A percentile compares a stretch with the other conserved stretches of the same genome.
These are phyloP conservation scores for Penicillium atrosanguineum DNA, from an alignment of 495 filamentous ascomycete species.

Conservation along the genomic window DNA sequence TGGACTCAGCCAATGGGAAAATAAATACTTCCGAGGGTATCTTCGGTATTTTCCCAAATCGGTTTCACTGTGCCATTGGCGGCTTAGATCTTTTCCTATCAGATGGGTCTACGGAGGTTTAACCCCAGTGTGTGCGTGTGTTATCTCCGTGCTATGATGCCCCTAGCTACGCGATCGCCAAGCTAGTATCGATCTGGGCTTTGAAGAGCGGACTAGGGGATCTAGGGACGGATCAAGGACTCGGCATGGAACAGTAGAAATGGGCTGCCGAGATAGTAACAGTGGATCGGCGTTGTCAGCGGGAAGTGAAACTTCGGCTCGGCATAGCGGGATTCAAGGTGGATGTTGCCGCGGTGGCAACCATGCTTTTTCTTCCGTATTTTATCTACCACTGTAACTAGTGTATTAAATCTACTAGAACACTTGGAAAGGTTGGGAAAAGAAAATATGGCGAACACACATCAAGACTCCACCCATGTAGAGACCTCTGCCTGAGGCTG, in stretches of 20 bases:
- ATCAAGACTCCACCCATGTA: neutral
- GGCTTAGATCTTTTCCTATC: neutral
- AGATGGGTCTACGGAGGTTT: neutral
- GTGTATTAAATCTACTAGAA: neutral
- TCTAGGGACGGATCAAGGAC: neutral
- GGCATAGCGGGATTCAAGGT: neutral
- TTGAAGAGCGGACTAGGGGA: too few species aligned
- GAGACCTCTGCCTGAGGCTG: neutral
- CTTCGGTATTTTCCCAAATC: neutral
- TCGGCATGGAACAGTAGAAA: neutral
- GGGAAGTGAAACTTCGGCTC: neutral
- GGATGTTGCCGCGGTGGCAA: neutral
- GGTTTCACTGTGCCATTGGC: neutral
- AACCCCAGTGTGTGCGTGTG: too few species aligned
- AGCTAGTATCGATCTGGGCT: too few species aligned
- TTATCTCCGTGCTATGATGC: too few species aligned
- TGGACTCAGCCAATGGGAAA: too few species aligned
- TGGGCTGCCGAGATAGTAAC: neutral
- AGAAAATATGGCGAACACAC: neutral
- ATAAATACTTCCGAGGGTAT: neutral
- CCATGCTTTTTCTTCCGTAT: neutral
- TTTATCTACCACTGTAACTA: neutral
- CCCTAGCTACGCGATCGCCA: too few species aligned
- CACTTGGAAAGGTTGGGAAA: neutral
- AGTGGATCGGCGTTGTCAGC: neutral